Conservation (phyloP, 805 yeast genomes). For the Cyberlindnera maritima region DNA sequence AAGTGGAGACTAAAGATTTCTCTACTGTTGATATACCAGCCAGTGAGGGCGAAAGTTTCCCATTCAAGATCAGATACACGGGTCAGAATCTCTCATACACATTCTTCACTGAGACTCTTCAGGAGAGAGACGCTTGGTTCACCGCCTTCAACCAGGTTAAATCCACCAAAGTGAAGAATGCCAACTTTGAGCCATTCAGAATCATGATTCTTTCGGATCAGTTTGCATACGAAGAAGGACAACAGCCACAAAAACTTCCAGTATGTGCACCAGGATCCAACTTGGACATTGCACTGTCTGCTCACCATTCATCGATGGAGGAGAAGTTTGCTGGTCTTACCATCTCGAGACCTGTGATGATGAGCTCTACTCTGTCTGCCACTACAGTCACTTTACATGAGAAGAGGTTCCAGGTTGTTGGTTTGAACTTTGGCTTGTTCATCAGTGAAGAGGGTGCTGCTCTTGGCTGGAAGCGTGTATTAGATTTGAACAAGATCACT, state of each 20-base stretch:
- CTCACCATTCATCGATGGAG: conserved; percentile 30
- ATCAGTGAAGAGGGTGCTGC: conserved; percentile 33
- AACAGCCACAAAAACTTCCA: conserved; percentile 50
- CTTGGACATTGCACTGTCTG: conserved; percentile 40
- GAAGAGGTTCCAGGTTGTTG: conserved; percentile 49
- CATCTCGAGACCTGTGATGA: conserved; percentile 30
- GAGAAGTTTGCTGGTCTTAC: conserved; percentile 26
- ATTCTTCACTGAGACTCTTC: conserved; percentile 42
- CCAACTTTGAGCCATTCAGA: conserved; percentile 51
- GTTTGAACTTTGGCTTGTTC: conserved; percentile 63
- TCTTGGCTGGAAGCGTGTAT: conserved; percentile 57
- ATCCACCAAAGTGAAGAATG: conserved; percentile 35
- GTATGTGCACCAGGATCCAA: conserved; percentile 52
- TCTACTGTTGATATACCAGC: conserved; percentile 5
- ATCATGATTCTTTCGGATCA: conserved; percentile 53
- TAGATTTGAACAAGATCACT: conserved; percentile 49
- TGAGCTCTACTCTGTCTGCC: conserved; percentile 42
- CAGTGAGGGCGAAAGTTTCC: conserved; percentile 20
- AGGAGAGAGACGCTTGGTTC: conserved; percentile 61
- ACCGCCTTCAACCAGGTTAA: conserved; percentile 47
- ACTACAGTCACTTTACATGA: conserved; percentile 45
- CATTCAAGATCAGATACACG: conserved; percentile 55
- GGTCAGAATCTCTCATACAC: conserved; percentile 55
- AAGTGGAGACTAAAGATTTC: conserved; percentile 45
- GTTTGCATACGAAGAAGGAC: conserved; percentile 62